phyloP scores from a whole-genome alignment of 352 stramenopile species.

The Globisporangium polare region DNA sequence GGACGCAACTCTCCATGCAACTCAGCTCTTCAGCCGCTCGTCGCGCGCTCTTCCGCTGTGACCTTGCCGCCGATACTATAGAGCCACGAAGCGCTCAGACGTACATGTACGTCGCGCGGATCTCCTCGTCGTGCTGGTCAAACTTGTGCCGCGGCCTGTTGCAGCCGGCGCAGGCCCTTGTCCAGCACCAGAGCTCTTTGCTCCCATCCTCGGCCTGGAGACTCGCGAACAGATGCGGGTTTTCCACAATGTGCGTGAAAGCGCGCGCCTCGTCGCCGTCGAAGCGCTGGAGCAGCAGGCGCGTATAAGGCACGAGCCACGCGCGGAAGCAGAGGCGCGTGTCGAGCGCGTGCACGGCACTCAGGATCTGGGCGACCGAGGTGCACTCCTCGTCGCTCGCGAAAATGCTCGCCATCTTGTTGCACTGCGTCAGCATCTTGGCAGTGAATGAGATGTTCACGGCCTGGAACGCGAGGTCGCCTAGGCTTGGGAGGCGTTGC shows the following conservation, averaged over 20 bases:
- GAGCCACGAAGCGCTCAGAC: neutral
- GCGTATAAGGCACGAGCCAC: conserved; percentile 1
- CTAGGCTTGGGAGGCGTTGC: neutral
- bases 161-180: neutral
- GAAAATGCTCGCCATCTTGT: neutral
- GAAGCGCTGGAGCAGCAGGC: neutral
- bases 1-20: too few relatives aligned
- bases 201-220: neutral
- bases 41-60: too few relatives aligned
- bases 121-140: neutral
- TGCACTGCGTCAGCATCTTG: neutral
- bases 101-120: neutral
- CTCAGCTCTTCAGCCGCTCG: too few relatives aligned
- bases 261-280: neutral
- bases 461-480: neutral
- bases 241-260: neutral
- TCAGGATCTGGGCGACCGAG: neutral
- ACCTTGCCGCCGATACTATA: too few relatives aligned
- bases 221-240: neutral
- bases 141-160: conserved; percentile 2
- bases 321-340: neutral
- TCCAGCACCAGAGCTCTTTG: neutral
- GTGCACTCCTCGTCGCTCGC: neutral
- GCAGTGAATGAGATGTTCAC: neutral
- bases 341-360: neutral